A percentile compares a stretch with the other conserved stretches of the same genome.
phyloP scores from a whole-genome alignment of 352 stramenopile genomes.

The Nothophytophthora sp. region DNA sequence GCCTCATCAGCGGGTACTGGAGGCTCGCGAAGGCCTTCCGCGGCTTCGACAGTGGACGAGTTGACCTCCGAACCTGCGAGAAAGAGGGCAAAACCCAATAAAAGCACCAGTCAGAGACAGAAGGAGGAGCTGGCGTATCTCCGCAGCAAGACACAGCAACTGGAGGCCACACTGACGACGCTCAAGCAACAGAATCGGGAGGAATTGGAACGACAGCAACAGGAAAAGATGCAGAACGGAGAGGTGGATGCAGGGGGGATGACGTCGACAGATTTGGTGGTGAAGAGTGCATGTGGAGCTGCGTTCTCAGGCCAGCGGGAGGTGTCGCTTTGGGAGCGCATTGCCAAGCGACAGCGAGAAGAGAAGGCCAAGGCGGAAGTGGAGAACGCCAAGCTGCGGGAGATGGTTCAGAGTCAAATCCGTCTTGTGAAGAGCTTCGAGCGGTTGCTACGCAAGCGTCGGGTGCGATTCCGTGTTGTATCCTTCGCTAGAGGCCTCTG shows the following conservation, averaged over 20 bases:
- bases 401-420: slow-evolving; percentile 44
- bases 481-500: neutral
- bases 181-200: slow-evolving; percentile 19
- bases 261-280: slow-evolving; percentile 5
- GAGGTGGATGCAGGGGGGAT: neutral
- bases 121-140: slow-evolving; percentile 42
- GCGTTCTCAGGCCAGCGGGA: slow-evolving; percentile 2
- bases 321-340: slow-evolving; percentile 36
- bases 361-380: slow-evolving; percentile 35
- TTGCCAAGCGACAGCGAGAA: slow-evolving; percentile 38
- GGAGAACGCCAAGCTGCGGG: slow-evolving; percentile 48
- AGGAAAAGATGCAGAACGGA: slow-evolving; percentile 10
- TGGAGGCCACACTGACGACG: slow-evolving; percentile 21
- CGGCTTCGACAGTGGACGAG: neutral
- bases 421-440: slow-evolving; percentile 38
- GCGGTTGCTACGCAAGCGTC: slow-evolving; percentile 36
- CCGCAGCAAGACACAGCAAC: slow-evolving; percentile 18
- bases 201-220: slow-evolving; percentile 19
- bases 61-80: slow-evolving; percentile 4
- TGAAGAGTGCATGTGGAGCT: slow-evolving; percentile 1
- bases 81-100: slow-evolving; percentile 37
- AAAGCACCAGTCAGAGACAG: slow-evolving; percentile 39
- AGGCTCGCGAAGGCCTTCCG: slow-evolving; percentile 8
- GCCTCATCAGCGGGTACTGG: no score
- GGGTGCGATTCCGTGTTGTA: slow-evolving; percentile 12